These are phyloP conservation scores for Penicillium sp. DNA, from an alignment of 2,329 filamentous ascomycete genomes.

Conservation along the genomic window DNA sequence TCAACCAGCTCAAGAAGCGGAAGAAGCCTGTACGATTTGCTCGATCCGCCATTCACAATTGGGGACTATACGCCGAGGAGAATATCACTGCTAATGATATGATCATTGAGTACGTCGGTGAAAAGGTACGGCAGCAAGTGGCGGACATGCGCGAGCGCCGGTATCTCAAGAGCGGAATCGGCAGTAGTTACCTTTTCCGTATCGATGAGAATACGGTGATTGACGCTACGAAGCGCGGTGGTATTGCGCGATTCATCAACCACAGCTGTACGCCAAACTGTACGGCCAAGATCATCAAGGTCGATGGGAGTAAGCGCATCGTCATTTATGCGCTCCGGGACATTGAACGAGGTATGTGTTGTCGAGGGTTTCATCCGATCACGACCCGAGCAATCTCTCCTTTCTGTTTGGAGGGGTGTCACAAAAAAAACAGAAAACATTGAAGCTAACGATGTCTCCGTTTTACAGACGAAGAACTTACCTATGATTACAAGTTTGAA, in stretches of 20 bases:
- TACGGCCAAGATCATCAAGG: conserved; percentile 98
- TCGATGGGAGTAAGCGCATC: conserved; percentile 95
- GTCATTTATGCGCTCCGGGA: conserved; percentile 97
- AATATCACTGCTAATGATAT: conserved; percentile 96
- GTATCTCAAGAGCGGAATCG: conserved; percentile 94
- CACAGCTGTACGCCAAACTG: conserved; percentile 97
- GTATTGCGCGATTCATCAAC: conserved; percentile 97
- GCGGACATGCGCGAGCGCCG: conserved; percentile 90
- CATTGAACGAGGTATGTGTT: conserved; percentile 82
- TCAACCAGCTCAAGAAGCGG: conserved; percentile 98
- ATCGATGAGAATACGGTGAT: conserved; percentile 98
- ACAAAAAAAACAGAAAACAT: neutral
- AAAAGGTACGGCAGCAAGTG: conserved; percentile 93
- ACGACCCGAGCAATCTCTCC: neutral
- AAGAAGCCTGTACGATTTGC: conserved; percentile 99
- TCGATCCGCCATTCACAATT: conserved; percentile 95
- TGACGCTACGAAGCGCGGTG: conserved; percentile 96
- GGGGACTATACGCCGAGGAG: conserved; percentile 96
- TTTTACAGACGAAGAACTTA: conserved; percentile 84
- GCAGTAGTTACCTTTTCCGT: conserved; percentile 93
- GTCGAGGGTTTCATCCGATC: neutral
- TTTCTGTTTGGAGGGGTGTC: neutral
- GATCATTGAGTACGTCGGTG: conserved; percentile 99
- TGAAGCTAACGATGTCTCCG: conserved; percentile 6
- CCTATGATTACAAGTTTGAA: conserved; percentile 99